Percentiles rank a stretch among this genome's conserved stretches.
Evolutionary conservation across 805 yeast species (phyloP).

Genomic region (Candida ascalaphidarum): DNA sequence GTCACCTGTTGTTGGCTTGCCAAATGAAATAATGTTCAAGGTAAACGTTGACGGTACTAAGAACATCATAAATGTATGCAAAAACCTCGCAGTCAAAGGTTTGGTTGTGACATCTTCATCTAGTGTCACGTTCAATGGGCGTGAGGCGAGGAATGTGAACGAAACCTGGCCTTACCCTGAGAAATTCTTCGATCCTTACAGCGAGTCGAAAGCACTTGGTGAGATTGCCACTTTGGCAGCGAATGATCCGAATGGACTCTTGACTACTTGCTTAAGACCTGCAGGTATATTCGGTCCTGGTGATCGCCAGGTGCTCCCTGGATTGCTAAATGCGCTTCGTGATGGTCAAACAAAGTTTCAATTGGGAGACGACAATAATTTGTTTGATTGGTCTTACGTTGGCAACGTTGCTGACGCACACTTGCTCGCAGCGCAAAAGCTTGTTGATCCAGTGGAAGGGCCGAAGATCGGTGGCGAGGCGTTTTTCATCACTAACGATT

Average conservation of each 20-base stretch:
- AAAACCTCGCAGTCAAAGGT: conserved; percentile 45
- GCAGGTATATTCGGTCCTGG: conserved; percentile 99
- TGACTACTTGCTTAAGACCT: conserved; percentile 86
- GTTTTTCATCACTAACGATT: conserved; percentile 86
- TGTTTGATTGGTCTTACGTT: conserved; percentile 97
- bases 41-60: conserved; percentile 89
- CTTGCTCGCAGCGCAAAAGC: conserved; percentile 78
- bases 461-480: conserved; percentile 68
- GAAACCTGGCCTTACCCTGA: conserved; percentile 91
- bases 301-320: conserved; percentile 93
- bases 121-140: conserved; percentile 96
- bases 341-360: conserved; percentile 88
- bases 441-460: conserved; percentile 40
- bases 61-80: conserved; percentile 60
- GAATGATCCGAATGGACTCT: conserved; percentile 48
- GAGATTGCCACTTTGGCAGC: conserved; percentile 75
- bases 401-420: conserved; percentile 98
- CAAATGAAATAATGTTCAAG: conserved; percentile 73
- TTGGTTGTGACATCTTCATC: conserved; percentile 95
- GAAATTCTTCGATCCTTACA: conserved; percentile 93
- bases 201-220: conserved; percentile 88
- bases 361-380: conserved; percentile 86
- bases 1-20: conserved; percentile 88
- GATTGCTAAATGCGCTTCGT: conserved; percentile 72
- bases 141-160: conserved; percentile 83